These are phyloP conservation scores for Yamadazyma friedrichii DNA, from an alignment of 1,139 yeast genomes.

Conservation along the genomic window DNA sequence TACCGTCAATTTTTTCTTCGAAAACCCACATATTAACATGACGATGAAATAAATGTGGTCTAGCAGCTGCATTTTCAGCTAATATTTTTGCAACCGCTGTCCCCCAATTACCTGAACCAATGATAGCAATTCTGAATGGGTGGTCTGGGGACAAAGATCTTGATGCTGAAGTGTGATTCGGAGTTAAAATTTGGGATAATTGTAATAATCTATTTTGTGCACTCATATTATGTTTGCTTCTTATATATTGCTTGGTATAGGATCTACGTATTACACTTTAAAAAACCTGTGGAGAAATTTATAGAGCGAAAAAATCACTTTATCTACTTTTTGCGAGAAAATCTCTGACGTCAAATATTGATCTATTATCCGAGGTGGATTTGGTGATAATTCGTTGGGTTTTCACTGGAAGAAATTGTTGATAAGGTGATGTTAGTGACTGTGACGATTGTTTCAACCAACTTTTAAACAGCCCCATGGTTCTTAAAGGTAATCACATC, in stretches of 20 bases:
- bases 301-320: not conserved
- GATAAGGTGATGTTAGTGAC: too few species aligned
- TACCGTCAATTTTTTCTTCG: constrained; percentile 43
- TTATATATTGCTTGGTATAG: too few species aligned
- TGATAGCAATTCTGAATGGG: constrained; percentile 41
- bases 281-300: not conserved
- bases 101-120: constrained; percentile 54
- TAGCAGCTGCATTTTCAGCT: constrained; percentile 43
- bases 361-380: not conserved
- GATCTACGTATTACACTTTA: too few species aligned
- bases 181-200: constrained; percentile 33
- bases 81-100: constrained; percentile 48
- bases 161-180: constrained; percentile 19
- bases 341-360: not conserved
- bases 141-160: constrained; percentile 24
- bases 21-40: constrained; percentile 50
- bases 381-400: not conserved
- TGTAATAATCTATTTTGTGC: constrained; percentile 41
- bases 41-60: constrained; percentile 39
- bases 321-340: not conserved
- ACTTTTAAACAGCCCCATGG: too few species aligned
- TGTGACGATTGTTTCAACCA: too few species aligned
- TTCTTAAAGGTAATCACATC: not conserved
- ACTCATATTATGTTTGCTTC: constrained; percentile 8
- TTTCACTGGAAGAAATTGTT: too few species aligned